phyloP scores from a whole-genome alignment of 345 rosid genomes.

The Boechera divaricarpa region DNA sequence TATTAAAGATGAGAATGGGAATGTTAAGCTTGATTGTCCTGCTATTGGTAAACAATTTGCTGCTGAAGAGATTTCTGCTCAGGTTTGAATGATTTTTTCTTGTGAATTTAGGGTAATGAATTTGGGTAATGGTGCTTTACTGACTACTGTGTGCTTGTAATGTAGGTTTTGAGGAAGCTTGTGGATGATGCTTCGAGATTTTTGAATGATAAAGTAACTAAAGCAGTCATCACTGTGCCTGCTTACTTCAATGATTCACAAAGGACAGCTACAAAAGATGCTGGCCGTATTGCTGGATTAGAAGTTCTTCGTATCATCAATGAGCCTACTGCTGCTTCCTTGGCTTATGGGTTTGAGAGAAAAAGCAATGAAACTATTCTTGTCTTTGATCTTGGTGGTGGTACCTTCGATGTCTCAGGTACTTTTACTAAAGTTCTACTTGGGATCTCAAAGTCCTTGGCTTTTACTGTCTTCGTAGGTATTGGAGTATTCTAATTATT shows the following conservation, averaged over 20 bases:
- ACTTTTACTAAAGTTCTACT: neutral
- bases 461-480: neutral
- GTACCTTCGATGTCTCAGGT: conserved; percentile 99
- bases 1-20: conserved; percentile 85
- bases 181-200: conserved; percentile 93
- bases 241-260: conserved; percentile 89
- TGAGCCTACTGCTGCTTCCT: conserved; percentile 96
- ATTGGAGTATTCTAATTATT: neutral
- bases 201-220: conserved; percentile 68
- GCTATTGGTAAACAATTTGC: conserved; percentile 91
- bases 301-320: conserved; percentile 93
- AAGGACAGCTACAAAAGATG: conserved; percentile 98
- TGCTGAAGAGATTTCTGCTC: conserved; percentile 97
- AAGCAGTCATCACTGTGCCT: conserved; percentile 80
- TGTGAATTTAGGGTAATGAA: neutral
- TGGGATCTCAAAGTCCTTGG: neutral
- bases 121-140: neutral
- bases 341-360: conserved; percentile 98
- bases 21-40: conserved; percentile 94
- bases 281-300: conserved; percentile 83
- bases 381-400: conserved; percentile 99
- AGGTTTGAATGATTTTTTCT: conserved; percentile 53
- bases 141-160: neutral
- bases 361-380: conserved; percentile 95
- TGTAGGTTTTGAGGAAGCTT: conserved; percentile 91